Percentiles rank a stretch among this genome's conserved stretches.
Evolutionary conservation across 2,329 filamentous ascomycete genomes (phyloP).

Genomic region (Scedosporium minutisporum): DNA sequence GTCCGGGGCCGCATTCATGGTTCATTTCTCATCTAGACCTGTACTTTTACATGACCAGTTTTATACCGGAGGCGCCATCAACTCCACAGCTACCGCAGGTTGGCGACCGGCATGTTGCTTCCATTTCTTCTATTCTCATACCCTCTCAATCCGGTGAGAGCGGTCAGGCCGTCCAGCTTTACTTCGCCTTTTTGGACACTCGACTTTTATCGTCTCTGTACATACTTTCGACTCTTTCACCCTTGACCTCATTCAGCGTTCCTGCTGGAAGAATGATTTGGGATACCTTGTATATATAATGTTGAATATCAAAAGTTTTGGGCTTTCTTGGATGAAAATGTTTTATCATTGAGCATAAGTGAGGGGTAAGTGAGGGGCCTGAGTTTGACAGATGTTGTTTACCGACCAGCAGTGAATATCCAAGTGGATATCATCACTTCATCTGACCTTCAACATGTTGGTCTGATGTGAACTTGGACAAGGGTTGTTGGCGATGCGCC

Average conservation of each 20-base stretch:
- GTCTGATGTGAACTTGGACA: no score
- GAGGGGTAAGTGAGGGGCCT: no score
- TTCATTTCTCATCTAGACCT: neutral
- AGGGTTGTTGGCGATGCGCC: no score
- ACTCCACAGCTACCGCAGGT: neutral
- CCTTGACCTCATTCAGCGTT: neutral
- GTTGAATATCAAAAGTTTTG: neutral
- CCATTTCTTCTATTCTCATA: neutral
- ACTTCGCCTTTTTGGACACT: neutral
- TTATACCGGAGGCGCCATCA: neutral
- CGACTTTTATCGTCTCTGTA: neutral
- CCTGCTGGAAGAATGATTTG: neutral
- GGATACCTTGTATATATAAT: neutral
- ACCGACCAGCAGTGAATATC: no score
- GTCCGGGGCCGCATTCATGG: neutral
- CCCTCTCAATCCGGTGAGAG: neutral
- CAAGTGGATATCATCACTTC: no score
- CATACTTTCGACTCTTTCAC: neutral
- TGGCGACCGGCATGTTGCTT: neutral
- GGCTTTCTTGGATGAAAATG: neutral
- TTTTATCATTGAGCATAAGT: no score
- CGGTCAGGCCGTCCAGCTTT: neutral
- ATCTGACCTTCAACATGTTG: no score
- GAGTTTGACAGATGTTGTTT: no score
- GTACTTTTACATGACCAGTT: neutral